Conservation (phyloP, 345 rosid species). For the Euclidium syriacum region DNA sequence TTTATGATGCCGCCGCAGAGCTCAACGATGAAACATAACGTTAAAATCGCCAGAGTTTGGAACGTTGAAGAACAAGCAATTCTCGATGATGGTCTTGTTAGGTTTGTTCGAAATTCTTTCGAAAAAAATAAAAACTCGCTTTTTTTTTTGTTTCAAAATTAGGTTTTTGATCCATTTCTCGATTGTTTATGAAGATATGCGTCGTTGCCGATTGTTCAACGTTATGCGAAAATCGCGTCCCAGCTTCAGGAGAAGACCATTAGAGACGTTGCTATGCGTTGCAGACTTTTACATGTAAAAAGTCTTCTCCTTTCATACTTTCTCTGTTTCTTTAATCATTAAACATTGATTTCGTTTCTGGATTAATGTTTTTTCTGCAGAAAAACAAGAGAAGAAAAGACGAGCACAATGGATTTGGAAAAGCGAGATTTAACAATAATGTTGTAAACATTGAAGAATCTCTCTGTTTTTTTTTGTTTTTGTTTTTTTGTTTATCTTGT, state of each 20-base stretch:
- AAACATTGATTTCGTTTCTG: neutral
- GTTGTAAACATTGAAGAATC: slow-evolving; percentile 24
- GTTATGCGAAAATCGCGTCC: slow-evolving; percentile 64
- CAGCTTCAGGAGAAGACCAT: slow-evolving; percentile 49
- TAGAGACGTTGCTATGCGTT: slow-evolving; percentile 77
- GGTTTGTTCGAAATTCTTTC: too few species aligned
- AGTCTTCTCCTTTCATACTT: neutral
- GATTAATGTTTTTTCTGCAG: slow-evolving; percentile 26
- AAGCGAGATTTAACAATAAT: slow-evolving; percentile 53
- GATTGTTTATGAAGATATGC: slow-evolving; percentile 36
- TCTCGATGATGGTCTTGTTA: too few species aligned
- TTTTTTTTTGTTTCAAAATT: too few species aligned
- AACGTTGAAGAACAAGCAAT: too few species aligned
- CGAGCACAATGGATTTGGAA: slow-evolving; percentile 43
- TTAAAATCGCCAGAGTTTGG: too few species aligned
- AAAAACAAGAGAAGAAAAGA: slow-evolving; percentile 72
- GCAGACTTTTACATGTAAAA: slow-evolving; percentile 64
- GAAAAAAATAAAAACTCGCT: too few species aligned
- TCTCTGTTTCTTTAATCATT: neutral
- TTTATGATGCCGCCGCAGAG: too few species aligned
- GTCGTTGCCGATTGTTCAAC: slow-evolving; percentile 31
- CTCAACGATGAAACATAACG: too few species aligned
- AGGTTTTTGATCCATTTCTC: neutral
- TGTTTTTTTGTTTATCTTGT: neutral
- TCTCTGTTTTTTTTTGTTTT: neutral